Percentiles rank a stretch among this genome's conserved stretches.
Evolutionary conservation across 345 rosid genomes (phyloP).

Genomic region (Syzygium aromaticum): DNA sequence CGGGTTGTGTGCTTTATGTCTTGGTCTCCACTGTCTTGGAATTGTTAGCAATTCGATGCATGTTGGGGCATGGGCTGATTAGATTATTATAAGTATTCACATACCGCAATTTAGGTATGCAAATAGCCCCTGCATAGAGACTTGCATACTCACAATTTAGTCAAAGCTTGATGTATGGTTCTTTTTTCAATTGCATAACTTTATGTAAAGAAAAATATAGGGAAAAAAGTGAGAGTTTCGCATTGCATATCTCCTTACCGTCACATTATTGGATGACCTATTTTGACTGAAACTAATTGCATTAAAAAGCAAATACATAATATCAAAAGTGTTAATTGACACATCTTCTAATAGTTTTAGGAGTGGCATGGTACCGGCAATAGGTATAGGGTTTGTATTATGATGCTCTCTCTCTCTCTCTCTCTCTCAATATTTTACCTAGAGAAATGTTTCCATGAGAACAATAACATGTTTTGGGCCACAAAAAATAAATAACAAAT

Average conservation of each 20-base stretch:
- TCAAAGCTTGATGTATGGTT: background rate
- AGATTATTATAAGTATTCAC: background rate
- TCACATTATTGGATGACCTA: background rate
- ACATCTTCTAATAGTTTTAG: background rate
- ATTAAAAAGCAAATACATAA: background rate
- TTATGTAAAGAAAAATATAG: background rate
- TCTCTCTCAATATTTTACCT: background rate
- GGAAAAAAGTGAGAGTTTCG: background rate
- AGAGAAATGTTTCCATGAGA: too few species aligned
- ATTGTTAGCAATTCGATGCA: background rate
- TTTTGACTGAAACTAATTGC: accelerated
- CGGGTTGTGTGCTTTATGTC: background rate
- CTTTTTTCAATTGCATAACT: background rate
- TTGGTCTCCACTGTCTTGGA: background rate
- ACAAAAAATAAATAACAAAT: too few species aligned
- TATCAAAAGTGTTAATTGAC: background rate
- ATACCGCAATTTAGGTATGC: background rate
- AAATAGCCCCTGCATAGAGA: background rate
- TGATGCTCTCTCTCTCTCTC: background rate
- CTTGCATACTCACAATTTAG: background rate
- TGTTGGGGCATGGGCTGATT: background rate
- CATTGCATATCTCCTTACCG: background rate
- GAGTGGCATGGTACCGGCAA: background rate
- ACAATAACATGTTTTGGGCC: too few species aligned
- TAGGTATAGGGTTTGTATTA: background rate